Evolutionary conservation across 1,139 yeast genomes (phyloP), one percentile per base, ranked within the genome.

Genomic region (Chernovozyma sophiae-reginae): DNA sequence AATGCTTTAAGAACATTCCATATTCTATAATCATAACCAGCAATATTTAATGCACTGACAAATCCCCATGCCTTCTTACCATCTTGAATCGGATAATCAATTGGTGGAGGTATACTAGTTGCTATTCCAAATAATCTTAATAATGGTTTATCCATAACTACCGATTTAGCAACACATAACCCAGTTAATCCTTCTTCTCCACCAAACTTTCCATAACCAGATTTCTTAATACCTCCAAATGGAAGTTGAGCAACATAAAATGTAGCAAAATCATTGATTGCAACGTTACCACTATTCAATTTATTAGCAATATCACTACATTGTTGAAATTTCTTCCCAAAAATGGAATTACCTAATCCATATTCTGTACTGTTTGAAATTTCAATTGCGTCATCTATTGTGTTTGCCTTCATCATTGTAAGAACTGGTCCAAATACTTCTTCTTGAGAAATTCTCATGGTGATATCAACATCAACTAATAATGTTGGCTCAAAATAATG

Each of bases 131-230:
- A 48, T 38, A 62, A 53, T 38, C 75, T 51, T 47, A 86, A 77
- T 23, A 92, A 78, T 28, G 84, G 76, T 46, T 77, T 80, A 60
- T 92, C 97, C 69, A 77, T 83, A 40, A 96, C 89, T 4, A 92
- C 76, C 31, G 94, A 80, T 56, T 92, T 92, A 38, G 87, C 85
- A 40, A 79, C 72, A 56, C 97, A 90, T 32, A 92, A 68, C 0
- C 96, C 97, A 31, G 87, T 76, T 27, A 92, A 68, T 1, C 97
- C 98, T 68, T 92, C 98, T 55, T 84, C 95, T 28, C 98, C 97
- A 22, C 96, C 96, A 65, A 92, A 92, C 56, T 89, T 90, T 38
- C 97, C 97, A 53, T 87, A 92, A 0, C 98, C 98, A 7, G 96
- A 85, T 35, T 90, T 92, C 49, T 83, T 83, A 24, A 77, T 77